Evolutionary conservation across 2,329 filamentous ascomycete genomes (phyloP), one percentile per base, ranked within the genome.

Genomic region (Fusarium sambucinum): DNA sequence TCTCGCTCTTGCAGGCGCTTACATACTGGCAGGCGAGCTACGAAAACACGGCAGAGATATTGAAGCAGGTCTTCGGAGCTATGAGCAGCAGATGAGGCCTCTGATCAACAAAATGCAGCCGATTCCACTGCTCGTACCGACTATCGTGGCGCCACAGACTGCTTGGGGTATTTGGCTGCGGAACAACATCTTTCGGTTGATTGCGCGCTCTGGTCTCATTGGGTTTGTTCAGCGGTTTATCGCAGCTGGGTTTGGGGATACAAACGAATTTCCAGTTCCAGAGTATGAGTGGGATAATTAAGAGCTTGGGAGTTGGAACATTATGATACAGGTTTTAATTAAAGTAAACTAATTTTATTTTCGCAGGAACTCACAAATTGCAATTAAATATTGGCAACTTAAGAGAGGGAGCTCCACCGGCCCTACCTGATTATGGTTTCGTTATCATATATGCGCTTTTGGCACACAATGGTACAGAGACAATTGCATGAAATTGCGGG

Each of bases 21-120:
- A 87, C 67, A 75, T 85, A 1, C 75, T 88, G 4, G 85, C 84
- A 0, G 84, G 85, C 2, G 83, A 84, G 46, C 74, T 85, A 6
- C 50, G 50, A 6, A 67, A 64, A 46, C 70, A 73, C 21, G 64
- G 69, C 0, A 59, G 63, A 21, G 68, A 78, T 35, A 48, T 80
- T 3, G 16, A 58, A 10, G 72, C 77, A 2, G 81, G 74, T 5
- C 75, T 82, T 9, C 59, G 65, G 6, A 70, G 63, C 5, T 86
- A 86, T 51, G 81, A 86, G 59, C 47, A 72, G 32, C 72, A 70
- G 9, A 80, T 84, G 68, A 70, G 75, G 11, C 83, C 82, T 1
- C 77, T 81, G 27, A 77, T 85, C 8, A 71, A 74, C 73, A 74
- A 78, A 10, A 46, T 79, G 66, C 76, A 77, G 51, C 69, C 75